Base-by-base conservation (phyloP, 768 basidiomycete species). In the Kwoniella mangroviensis region DNA sequence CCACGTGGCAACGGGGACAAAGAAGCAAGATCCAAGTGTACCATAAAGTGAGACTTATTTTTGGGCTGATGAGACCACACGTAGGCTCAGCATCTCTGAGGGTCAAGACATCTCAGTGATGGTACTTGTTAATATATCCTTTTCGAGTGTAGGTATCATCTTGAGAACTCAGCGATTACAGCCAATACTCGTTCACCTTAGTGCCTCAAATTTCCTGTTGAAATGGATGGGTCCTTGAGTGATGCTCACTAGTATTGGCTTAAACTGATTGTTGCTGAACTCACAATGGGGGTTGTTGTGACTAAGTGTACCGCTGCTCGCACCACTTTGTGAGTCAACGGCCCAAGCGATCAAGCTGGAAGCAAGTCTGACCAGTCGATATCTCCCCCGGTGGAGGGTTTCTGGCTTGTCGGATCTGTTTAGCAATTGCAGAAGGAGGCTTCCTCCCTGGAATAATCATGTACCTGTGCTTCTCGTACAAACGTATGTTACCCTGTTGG, bases 381-480 rank as follows among this genome's bases (percentile, higher is more conserved):
- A 15, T 40, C 11, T 13, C n/a, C 3, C 12, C 12, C 24, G 40
- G 56, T 24, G 56, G 56, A 26, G 56, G 56, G 13, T 15, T 58
- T 6, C 28, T 58, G 12, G 56, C 56, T 13, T 58, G 56, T 40
- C 22, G 56, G 13, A 58, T 58, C 28, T 58, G 56, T 40, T 40
- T 58, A 17, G 28, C 56, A 11, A 58, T 58, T 28, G 34, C 56
- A 9, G 56, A 58, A 58, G 56, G 28, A 12, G 56, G 56, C 5
- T 58, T 58, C 13, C 40, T 58, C 26, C 56, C 56, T 13, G 56
- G 56, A 1, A n/a, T 58, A 15, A 26, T 58, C 9, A 26, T 58
- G 56, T 58, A 58, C 28, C 24, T 58, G 28, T 58, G 56, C n/a
- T 58, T 58, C 28, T 58, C 28, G 56, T 58, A 58, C 56, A 58